A percentile compares a stretch with the other conserved stretches of the same genome.
Evolutionary conservation across 2,329 filamentous ascomycete species (phyloP).

Genomic region (Alternaria ventricosa): DNA sequence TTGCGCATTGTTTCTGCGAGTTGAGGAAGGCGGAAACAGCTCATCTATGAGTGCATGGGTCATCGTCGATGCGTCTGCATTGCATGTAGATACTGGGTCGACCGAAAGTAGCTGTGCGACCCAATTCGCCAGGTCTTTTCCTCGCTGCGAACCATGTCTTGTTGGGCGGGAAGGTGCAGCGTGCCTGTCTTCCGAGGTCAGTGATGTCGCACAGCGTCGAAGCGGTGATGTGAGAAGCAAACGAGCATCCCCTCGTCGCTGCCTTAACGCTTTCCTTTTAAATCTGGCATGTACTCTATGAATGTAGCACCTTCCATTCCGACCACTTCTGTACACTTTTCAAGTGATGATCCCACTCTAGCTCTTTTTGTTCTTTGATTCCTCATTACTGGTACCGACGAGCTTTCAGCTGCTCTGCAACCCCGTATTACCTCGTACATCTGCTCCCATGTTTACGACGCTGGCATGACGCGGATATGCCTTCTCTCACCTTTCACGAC

Average conservation of each 20-base stretch:
- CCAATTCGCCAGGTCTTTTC: not conserved
- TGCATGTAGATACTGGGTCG: not conserved
- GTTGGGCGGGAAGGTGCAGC: not conserved
- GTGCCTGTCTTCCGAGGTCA: not conserved
- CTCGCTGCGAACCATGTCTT: not conserved
- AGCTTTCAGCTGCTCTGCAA: no score
- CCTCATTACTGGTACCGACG: no score
- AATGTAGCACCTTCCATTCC: not conserved
- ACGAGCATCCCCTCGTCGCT: not conserved
- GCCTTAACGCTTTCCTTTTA: not conserved
- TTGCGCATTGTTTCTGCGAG: not conserved
- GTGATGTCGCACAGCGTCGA: not conserved
- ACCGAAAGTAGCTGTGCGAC: not conserved
- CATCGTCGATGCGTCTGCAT: not conserved
- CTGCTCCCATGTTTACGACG: no score
- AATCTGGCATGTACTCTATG: fast-evolving
- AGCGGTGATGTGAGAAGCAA: not conserved
- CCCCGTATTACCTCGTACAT: no score
- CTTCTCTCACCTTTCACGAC: not conserved
- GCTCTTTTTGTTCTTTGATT: no score
- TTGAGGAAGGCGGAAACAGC: not conserved
- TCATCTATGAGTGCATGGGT: not conserved
- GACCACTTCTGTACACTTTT: not conserved
- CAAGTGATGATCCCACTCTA: no score
- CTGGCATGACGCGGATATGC: not conserved